Evolutionary conservation across 768 basidiomycete species (phyloP).

Genomic region (Austroboletus eburneus): DNA sequence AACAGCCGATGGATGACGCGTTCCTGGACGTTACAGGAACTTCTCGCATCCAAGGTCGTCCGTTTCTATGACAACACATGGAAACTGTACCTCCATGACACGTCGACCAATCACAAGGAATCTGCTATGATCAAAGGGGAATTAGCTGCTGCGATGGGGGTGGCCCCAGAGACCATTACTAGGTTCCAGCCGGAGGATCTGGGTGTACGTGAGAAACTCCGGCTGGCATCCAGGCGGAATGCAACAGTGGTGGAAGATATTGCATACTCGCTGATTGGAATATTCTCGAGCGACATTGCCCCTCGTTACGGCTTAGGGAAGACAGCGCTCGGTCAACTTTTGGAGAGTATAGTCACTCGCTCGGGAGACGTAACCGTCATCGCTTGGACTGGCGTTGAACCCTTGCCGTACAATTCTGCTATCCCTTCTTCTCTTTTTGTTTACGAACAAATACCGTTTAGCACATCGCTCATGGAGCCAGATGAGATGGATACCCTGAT

Average conservation of each 20-base stretch:
- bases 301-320: neutral
- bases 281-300: conserved; percentile 3
- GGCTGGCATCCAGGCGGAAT: conserved; percentile 13
- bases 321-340: neutral
- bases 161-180: neutral
- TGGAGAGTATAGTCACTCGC: conserved; percentile 2
- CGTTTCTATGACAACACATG: conserved; percentile 10
- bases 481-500: neutral
- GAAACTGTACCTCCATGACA: neutral
- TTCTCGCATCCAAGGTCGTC: conserved; percentile 9
- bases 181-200: neutral
- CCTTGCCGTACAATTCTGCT: neutral
- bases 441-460: neutral
- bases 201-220: neutral
- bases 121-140: neutral
- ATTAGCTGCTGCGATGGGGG: neutral
- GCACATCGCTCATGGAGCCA: neutral
- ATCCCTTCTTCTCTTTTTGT: neutral
- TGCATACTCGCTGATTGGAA: conserved; percentile 18
- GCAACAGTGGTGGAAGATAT: conserved; percentile 17
- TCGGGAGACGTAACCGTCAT: neutral
- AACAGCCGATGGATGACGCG: conserved; percentile 16
- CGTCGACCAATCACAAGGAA: conserved; percentile 6
- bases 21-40: conserved; percentile 14
- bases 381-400: neutral